Base-by-base conservation (phyloP, 306 rosid genomes). In the Astragalus membranaceus region DNA sequence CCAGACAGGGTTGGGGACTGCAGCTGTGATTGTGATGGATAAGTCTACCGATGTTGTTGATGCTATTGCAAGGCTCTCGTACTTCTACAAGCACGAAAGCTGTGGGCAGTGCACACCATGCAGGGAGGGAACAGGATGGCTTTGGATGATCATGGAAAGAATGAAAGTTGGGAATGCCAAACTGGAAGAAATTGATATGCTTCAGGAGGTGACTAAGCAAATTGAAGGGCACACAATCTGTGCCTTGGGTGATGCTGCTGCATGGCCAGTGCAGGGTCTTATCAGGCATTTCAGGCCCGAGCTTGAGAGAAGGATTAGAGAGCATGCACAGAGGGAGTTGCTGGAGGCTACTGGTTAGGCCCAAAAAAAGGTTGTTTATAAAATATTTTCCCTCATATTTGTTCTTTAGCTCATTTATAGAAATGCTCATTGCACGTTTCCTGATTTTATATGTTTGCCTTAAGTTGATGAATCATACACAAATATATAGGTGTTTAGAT, bases 221-320 rank as follows among this genome's bases (percentile, higher is more conserved):
- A 95, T 95, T 52, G 99, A 91, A 82, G 96, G 97, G 69, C 99
- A 95, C 87, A 95, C 97, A 43, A 95, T 95, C 63, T 91, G 96
- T 64, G 99, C 99, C 51, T 79, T 94, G 80, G 99, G 99, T 39
- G 99, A 91, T 74, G 99, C 99, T 80, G 99, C 99, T 64, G 99
- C 99, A 53, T 94, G 99, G 99, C 99, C 99, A 6, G 99, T 94
- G 83, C 99, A 94, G 82, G 99, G 99, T 72, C 96, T 94, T 75
- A 94, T 94, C 64, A 83, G 92, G 88, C 96, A 94, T 81, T 94
- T 94, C 81, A 88, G 99, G 84, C 99, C 99, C 2, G 99, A 94
- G 83, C 90, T 94, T 74, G 96, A 94, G 89, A 88, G 97, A 83
- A 91, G 97, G 82, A 94, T 94, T 76, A 89, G 75, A 71, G 95